Conservation (phyloP, 495 filamentous ascomycete species). For the Darksidea phi region DNA sequence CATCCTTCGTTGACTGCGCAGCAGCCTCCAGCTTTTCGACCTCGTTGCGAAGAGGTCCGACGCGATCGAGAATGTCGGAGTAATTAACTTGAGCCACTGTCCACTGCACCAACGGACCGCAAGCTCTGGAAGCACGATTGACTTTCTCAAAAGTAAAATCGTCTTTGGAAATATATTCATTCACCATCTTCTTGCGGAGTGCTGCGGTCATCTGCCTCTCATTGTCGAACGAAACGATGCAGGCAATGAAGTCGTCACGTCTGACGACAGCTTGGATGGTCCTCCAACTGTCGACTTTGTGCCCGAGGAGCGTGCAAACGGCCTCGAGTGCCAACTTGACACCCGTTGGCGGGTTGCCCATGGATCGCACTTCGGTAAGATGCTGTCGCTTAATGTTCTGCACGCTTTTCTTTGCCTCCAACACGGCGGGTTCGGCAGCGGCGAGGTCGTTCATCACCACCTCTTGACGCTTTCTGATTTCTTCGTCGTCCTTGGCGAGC, state of each 20-base stretch:
- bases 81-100: conserved; percentile 96
- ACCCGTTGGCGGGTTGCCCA: conserved; percentile 84
- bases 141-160: conserved; percentile 96
- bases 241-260: conserved; percentile 94
- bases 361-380: conserved; percentile 94
- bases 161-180: conserved; percentile 82
- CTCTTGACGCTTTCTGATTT: conserved; percentile 78
- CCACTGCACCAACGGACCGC: conserved; percentile 96
- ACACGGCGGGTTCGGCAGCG: conserved; percentile 86
- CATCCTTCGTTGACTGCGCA: conserved; percentile 87
- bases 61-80: conserved; percentile 91
- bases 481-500: conserved; percentile 83
- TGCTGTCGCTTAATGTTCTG: conserved; percentile 97
- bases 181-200: conserved; percentile 83
- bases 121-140: conserved; percentile 92
- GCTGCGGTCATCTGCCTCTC: conserved; percentile 87
- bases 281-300: conserved; percentile 88
- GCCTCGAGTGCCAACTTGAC: conserved; percentile 92
- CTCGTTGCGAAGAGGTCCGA: conserved; percentile 90
- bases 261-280: conserved; percentile 83
- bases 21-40: conserved; percentile 82
- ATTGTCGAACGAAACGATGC: conserved; percentile 96
- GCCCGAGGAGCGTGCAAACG: conserved; percentile 89
- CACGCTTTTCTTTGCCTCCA: conserved; percentile 90
- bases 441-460: conserved; percentile 87